Evolutionary conservation across 148 eudicot genomes (phyloP).

Genomic region (Vaccinium macrocarpon): DNA sequence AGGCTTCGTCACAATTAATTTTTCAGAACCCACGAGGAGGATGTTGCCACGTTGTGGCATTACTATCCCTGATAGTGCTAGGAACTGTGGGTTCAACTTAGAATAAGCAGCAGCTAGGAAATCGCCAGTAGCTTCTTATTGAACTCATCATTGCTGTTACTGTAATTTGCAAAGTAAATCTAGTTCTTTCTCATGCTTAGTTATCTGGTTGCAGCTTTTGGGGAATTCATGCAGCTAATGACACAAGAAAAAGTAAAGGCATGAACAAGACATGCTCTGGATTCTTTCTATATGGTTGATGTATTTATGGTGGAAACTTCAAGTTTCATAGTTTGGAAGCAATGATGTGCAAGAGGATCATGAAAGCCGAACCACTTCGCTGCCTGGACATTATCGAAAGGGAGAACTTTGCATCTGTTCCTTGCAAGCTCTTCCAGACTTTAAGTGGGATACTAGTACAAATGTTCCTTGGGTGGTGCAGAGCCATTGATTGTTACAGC

Average conservation of each 20-base stretch:
- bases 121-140: too few species aligned
- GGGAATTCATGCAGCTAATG: slow-evolving; percentile 72
- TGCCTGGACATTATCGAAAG: background rate
- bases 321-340: background rate
- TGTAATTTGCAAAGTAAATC: background rate
- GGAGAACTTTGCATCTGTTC: background rate
- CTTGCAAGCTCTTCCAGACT: background rate
- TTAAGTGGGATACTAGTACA: background rate
- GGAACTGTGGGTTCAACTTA: too few species aligned
- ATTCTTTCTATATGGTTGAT: background rate
- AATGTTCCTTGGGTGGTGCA: background rate
- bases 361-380: background rate
- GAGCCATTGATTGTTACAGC: background rate
- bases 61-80: too few species aligned
- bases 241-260: slow-evolving; percentile 48
- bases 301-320: background rate
- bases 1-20: too few species aligned
- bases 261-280: background rate
- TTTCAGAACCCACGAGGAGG: too few species aligned
- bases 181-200: background rate
- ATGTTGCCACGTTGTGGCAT: too few species aligned
- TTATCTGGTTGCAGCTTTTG: slow-evolving; percentile 53
- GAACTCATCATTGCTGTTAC: background rate
- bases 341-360: background rate
- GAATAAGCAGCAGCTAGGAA: too few species aligned